These are phyloP conservation scores for Amoebophrya sp. DNA, from an alignment of 169 alveolate genomes.

Conservation along the genomic window DNA sequence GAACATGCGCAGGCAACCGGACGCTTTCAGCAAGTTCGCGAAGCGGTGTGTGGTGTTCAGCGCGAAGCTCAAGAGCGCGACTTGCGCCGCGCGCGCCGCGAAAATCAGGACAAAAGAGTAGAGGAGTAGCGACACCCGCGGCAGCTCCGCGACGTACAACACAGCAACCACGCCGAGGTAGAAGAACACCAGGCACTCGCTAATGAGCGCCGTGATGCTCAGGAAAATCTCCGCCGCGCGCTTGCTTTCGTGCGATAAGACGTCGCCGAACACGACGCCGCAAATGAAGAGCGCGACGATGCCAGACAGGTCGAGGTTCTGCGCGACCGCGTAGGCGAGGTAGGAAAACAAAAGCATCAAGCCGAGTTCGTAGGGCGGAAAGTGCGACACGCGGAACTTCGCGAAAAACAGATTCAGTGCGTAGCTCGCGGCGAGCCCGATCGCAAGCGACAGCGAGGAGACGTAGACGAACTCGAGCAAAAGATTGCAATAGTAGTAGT, in stretches of 20 bases:
- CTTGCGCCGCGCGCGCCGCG: background rate
- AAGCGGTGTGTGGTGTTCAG: too few species aligned
- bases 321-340: slow-evolving; percentile 22
- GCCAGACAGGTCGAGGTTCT: slow-evolving; percentile 19
- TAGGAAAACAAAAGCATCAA: slow-evolving; percentile 11
- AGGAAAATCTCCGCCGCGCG: background rate
- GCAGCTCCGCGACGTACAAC: background rate
- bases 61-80: background rate
- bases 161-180: background rate
- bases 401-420: background rate
- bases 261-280: slow-evolving; percentile 21
- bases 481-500: background rate
- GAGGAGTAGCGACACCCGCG: background rate
- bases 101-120: background rate
- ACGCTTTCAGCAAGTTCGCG: too few species aligned
- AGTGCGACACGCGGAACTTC: background rate
- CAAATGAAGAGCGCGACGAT: slow-evolving; percentile 21
- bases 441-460: background rate
- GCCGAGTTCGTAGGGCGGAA: slow-evolving; percentile 13
- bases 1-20: too few species aligned
- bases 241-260: background rate
- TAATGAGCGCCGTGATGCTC: background rate
- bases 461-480: background rate
- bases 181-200: background rate
- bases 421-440: background rate